Percentiles rank a stretch among this genome's conserved stretches.
These are phyloP conservation scores for Chaetomium sp. DNA, from an alignment of 2,329 filamentous ascomycete genomes.

Conservation along the genomic window DNA sequence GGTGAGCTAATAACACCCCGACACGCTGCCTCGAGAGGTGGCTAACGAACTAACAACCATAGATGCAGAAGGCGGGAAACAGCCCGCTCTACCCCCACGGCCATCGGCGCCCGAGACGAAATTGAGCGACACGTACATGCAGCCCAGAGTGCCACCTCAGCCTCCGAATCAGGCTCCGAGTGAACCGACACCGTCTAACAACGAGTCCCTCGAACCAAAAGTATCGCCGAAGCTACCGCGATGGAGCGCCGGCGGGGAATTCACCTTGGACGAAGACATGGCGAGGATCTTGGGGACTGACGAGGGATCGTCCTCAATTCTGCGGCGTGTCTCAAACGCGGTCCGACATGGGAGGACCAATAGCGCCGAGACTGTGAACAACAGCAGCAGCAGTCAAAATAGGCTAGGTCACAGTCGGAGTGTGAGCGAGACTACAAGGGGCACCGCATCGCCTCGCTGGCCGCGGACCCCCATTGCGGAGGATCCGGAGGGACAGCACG, in stretches of 20 bases:
- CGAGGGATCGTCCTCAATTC: constrained; percentile 69
- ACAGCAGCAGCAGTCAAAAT: constrained; percentile 33
- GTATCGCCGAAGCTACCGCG: constrained; percentile 62
- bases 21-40: not conserved
- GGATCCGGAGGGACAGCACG: constrained; percentile 43
- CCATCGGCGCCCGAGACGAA: constrained; percentile 35
- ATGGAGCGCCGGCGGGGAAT: constrained; percentile 76
- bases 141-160: constrained; percentile 49
- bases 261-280: constrained; percentile 94
- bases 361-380: constrained; percentile 57
- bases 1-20: constrained; percentile 32
- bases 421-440: constrained; percentile 60
- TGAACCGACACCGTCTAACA: constrained; percentile 41
- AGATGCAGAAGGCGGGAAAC: constrained; percentile 33
- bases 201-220: constrained; percentile 38
- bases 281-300: constrained; percentile 77
- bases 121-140: constrained; percentile 49
- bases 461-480: constrained; percentile 60
- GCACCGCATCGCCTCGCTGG: constrained; percentile 61
- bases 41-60: constrained; percentile 13
- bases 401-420: constrained; percentile 51
- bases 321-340: constrained; percentile 86
- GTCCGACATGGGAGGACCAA: constrained; percentile 88
- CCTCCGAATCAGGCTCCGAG: constrained; percentile 43
- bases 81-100: constrained; percentile 20